Conservation (phyloP, 257 asterid species). For the Solanum pinnatisectum region DNA sequence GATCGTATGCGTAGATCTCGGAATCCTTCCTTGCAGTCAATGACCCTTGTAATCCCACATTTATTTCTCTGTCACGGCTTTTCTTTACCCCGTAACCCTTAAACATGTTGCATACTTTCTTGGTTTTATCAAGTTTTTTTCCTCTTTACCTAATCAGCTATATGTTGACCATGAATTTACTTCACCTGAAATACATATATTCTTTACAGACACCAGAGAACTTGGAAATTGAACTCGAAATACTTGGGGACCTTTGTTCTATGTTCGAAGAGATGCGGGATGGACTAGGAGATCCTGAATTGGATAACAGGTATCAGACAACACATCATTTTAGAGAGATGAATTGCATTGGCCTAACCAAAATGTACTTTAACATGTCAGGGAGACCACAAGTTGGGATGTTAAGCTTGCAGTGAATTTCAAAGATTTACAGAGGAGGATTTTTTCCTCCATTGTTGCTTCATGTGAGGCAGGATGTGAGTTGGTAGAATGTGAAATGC, state of each 20-base stretch:
- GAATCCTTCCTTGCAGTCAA: slow-evolving; percentile 18
- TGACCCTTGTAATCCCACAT: slow-evolving; percentile 25
- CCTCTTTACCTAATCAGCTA: not conserved
- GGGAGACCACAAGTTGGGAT: slow-evolving; percentile 58
- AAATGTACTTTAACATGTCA: slow-evolving; percentile 6
- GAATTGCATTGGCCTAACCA: not conserved
- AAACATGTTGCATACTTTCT: slow-evolving; percentile 5
- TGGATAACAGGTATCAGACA: slow-evolving; percentile 43
- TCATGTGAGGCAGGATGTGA: slow-evolving; percentile 62
- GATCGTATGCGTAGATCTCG: slow-evolving; percentile 56
- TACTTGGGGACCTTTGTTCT: slow-evolving; percentile 43
- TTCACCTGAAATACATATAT: not conserved
- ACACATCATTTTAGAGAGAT: not conserved
- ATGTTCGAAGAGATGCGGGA: slow-evolving; percentile 64
- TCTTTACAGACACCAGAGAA: slow-evolving; percentile 33
- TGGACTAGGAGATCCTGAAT: slow-evolving; percentile 34
- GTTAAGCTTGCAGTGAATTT: slow-evolving; percentile 62
- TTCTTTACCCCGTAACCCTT: not conserved
- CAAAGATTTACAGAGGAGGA: slow-evolving; percentile 56
- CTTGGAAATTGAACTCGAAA: slow-evolving; percentile 54
- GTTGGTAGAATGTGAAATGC: slow-evolving; percentile 42
- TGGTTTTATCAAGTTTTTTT: not conserved
- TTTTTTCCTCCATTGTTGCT: slow-evolving; percentile 43
- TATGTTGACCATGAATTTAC: not conserved
- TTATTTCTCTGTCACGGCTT: not conserved